Evolutionary conservation across 495 filamentous ascomycete species (phyloP).

Genomic region (Penicillium desertorum): DNA sequence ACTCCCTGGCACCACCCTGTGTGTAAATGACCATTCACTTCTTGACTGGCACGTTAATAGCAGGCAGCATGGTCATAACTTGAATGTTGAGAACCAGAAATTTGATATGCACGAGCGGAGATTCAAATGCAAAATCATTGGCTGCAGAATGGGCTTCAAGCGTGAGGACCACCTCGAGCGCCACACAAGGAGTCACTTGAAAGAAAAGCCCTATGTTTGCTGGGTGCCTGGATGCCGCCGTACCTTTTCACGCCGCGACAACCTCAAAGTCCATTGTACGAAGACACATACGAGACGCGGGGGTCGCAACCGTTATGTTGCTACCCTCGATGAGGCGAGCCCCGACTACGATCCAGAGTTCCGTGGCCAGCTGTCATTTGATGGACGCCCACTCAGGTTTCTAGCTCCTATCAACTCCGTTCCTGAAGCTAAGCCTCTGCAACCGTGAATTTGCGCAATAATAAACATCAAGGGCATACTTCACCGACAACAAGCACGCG

Average conservation of each 20-base stretch:
- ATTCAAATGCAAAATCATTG: constrained; percentile 2
- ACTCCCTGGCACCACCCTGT: background rate
- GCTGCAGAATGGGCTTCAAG: constrained; percentile 55
- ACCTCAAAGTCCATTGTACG: constrained; percentile 49
- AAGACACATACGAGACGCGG: constrained; percentile 52
- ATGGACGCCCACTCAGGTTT: background rate
- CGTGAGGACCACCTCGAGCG: constrained; percentile 64
- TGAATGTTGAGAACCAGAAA: background rate
- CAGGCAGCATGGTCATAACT: background rate
- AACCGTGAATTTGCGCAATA: background rate
- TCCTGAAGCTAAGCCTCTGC: background rate
- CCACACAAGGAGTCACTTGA: constrained; percentile 60
- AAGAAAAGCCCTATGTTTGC: constrained; percentile 53
- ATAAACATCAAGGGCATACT: background rate
- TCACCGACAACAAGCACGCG: background rate
- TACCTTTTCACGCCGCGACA: constrained; percentile 48
- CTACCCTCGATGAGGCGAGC: constrained; percentile 47
- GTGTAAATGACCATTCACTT: background rate
- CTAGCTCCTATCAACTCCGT: background rate
- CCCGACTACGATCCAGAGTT: constrained; percentile 47
- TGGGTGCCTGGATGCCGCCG: constrained; percentile 49
- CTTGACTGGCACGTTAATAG: background rate
- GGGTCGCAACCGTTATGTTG: constrained; percentile 48
- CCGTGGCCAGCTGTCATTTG: constrained; percentile 38
- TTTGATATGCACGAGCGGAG: background rate